Conservation (phyloP, 83 land plant species). For the Picea abies region DNA sequence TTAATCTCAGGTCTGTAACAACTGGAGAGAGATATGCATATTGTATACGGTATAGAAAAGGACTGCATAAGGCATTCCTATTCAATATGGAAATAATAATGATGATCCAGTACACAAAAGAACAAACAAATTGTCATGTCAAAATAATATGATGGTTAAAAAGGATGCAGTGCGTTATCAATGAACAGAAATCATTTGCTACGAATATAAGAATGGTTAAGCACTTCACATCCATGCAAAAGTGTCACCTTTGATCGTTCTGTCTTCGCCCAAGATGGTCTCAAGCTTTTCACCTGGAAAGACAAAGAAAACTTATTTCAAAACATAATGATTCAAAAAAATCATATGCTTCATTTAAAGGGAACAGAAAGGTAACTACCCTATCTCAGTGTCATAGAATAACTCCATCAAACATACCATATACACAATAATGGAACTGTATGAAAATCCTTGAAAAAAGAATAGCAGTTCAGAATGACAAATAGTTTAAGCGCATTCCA, state of each 20-base stretch:
- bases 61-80: background rate
- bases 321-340: background rate
- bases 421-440: too few relatives aligned
- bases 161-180: background rate
- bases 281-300: conserved; percentile 16
- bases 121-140: background rate
- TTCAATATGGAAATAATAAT: background rate
- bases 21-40: background rate
- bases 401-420: too few relatives aligned
- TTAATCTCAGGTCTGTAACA: too few relatives aligned
- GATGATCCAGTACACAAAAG: background rate
- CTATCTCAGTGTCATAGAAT: too few relatives aligned
- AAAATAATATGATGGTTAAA: background rate
- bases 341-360: background rate
- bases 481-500: too few relatives aligned
- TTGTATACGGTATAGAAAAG: background rate
- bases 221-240: background rate
- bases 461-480: too few relatives aligned
- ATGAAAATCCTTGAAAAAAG: too few relatives aligned
- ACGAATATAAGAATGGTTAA: background rate
- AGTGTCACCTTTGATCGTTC: conserved; percentile 14
- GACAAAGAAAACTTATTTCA: background rate
- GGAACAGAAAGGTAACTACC: too few relatives aligned
- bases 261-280: conserved; percentile 11
- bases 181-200: background rate